Evolutionary conservation across 129 eudicot species (phyloP), one percentile per base, ranked within the genome.

Genomic region (Flaveria ramosissima): DNA sequence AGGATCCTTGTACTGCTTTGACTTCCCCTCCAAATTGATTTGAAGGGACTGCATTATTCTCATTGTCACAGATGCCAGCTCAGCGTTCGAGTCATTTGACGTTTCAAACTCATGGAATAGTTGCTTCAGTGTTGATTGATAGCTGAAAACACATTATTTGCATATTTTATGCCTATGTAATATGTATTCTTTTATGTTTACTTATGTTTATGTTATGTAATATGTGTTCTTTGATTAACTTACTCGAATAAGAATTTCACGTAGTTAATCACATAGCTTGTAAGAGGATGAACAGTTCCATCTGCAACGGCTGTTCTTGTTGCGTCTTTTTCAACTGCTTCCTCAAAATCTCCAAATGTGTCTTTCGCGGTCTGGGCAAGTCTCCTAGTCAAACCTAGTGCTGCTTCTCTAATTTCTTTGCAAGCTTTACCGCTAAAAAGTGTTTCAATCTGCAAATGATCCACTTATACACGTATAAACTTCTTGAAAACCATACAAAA

Each of bases 1-100:
- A 36, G 85, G 65, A 78, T 94, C 98, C 80, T 84, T 91, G 80
- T 94, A 94, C 77, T 94, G 98, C 91, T 91, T 94, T 47, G 98
- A 94, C 83, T 94, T 94, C 42, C 96, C 98, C 71, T 94, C 98
- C 76, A 94, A 81, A 79, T 94, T 94, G 78, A 84, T 89, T 78
- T 94, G 98, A 79, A 94, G 96, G 73, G 98, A 97, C 88, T 89
- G 96, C 98, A 94, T 90, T 43, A 94, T 94, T 60, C 98, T 86
- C 96, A 87, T 94, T 7, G 97, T 94, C 11, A 94, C 97, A 57
- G 92, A 82, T n/a, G 96, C 97, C 51, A 94, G 84, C 86, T 94
- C 90, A 53, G 97, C 73, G 42, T 85, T 83, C 6, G 97, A 83
- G 47, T 89, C 88, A 4, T 84, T 84, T 64, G 79, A 86, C 63